Base-by-base conservation (phyloP, 495 filamentous ascomycete species). In the Acidiella bohemica region DNA sequence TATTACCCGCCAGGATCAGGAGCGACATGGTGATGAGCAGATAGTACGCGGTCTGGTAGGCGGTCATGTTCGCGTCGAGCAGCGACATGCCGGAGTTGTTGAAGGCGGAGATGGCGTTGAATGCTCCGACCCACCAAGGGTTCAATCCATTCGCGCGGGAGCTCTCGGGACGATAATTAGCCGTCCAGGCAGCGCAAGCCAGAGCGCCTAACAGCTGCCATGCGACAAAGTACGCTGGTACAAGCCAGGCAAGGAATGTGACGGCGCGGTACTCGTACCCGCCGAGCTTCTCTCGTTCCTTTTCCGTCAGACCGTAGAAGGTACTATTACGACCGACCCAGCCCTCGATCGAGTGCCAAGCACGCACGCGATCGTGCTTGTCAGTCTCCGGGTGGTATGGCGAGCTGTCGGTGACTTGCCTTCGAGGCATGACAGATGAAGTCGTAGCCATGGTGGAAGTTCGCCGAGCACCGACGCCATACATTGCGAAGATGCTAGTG, bases 61-160 rank as follows among this genome's bases (percentile, higher is more conserved):
- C 72, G 5, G 72, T 56, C 67, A 92, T 84, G 47, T 92, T 92
- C 14, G 70, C 65, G 57, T 92, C 84, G 29, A 93, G 58, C 23
- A 93, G 70, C 14, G 73, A 75, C 84, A 94, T 87, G 16, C 85
- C 85, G 16, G 71, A 79, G 53, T 92, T 94, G 49, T 81, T 86
- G 58, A 94, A 94, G 2, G 82, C 85, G 35, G 78, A 84, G 12
- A 74, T 65, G 27, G 71, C 69, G 49, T 79, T 75, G 60, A 83
- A 84, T 21, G 74, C 67, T 12, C 78, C 78, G 28, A 72, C 62
- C 79, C 78, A 84, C 61, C 71, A 82, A 11, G 81, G 73, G 42
- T 76, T 72, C 29, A 83, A 66, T 1, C 77, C 81, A 57, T 92
- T 92, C 18, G 52, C 57, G n/a, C 62, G 55, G 0, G 82, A 62